phyloP scores from a whole-genome alignment of 2,329 filamentous ascomycete genomes.

The Atkinsonella hypoxylon region DNA sequence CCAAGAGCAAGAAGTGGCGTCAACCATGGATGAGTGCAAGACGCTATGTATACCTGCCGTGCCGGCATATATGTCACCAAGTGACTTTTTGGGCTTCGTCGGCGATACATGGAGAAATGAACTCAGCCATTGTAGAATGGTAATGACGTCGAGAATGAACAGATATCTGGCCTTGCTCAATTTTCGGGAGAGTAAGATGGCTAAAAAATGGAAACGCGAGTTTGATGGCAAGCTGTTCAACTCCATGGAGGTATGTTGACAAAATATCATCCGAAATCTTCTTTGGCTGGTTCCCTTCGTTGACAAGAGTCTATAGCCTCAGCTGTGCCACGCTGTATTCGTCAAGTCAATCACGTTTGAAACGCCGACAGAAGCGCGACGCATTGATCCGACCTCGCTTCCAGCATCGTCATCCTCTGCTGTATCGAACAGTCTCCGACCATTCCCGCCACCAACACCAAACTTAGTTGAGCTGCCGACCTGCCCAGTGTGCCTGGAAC shows the following conservation, averaged over 20 bases:
- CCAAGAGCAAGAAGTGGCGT: constrained; percentile 15
- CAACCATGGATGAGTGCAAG: constrained; percentile 54
- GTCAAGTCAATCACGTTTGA: constrained; percentile 86
- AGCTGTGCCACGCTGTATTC: constrained; percentile 91
- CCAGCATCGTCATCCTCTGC: constrained; percentile 23
- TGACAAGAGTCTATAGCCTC: constrained; percentile 41
- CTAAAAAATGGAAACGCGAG: constrained; percentile 67
- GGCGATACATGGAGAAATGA: constrained; percentile 76
- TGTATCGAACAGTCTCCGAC: constrained; percentile 37
- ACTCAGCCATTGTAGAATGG: constrained; percentile 89
- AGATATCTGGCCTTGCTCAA: constrained; percentile 95
- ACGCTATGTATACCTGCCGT: constrained; percentile 90
- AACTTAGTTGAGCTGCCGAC: constrained; percentile 85
- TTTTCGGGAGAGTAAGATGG: constrained; percentile 64
- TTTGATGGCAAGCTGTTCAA: constrained; percentile 95
- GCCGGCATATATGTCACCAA: constrained; percentile 83
- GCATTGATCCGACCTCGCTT: constrained; percentile 45
- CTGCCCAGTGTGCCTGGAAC: constrained; percentile 89
- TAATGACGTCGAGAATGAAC: constrained; percentile 79
- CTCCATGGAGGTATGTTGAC: constrained; percentile 58
- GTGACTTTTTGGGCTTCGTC: constrained; percentile 83
- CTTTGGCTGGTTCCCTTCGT: not conserved
- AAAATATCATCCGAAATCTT: not conserved
- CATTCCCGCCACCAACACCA: constrained; percentile 59
- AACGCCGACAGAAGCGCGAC: constrained; percentile 38